phyloP scores from a whole-genome alignment of 116 monocot genomes.

The Posidonia oceanica region DNA sequence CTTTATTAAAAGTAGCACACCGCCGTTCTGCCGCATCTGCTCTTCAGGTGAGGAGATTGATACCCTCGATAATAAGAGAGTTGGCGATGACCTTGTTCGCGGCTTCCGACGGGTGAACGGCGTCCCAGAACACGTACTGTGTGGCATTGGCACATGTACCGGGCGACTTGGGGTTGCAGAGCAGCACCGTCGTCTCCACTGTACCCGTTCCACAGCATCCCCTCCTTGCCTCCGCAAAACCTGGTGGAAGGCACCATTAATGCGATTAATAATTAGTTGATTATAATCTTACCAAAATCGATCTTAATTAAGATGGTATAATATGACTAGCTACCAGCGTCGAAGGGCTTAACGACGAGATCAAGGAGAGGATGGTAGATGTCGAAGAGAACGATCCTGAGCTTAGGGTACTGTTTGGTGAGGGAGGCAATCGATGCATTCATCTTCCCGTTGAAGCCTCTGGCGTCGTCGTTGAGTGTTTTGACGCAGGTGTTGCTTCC shows the following conservation, averaged over 20 bases:
- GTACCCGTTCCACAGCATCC: constrained; percentile 87
- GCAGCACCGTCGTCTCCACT: constrained; percentile 50
- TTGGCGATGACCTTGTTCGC: constrained; percentile 52
- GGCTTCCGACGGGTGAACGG: constrained; percentile 74
- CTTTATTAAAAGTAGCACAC: no score
- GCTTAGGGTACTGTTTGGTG: constrained; percentile 25
- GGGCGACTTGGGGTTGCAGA: constrained; percentile 66
- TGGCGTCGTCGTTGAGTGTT: constrained; percentile 55
- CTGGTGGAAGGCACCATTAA: constrained; percentile 9
- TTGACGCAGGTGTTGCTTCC: constrained; percentile 59
- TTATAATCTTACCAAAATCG: neutral
- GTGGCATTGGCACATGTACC: constrained; percentile 83
- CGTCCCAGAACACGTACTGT: constrained; percentile 78
- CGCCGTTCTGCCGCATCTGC: no score
- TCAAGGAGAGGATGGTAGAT: constrained; percentile 63
- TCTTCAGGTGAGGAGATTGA: constrained; percentile 40
- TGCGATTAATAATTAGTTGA: no score
- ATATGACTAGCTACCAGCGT: constrained; percentile 30
- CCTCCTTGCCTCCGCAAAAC: constrained; percentile 66
- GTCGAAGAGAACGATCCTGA: constrained; percentile 73
- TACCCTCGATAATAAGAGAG: constrained; percentile 43
- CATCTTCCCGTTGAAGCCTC: constrained; percentile 64
- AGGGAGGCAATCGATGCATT: constrained; percentile 27
- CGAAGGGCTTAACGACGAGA: constrained; percentile 36
- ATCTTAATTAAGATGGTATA: neutral